These are phyloP conservation scores for Sclerotinia sclerotiorum DNA, from an alignment of 2,329 filamentous ascomycete genomes.

Conservation along the genomic window DNA sequence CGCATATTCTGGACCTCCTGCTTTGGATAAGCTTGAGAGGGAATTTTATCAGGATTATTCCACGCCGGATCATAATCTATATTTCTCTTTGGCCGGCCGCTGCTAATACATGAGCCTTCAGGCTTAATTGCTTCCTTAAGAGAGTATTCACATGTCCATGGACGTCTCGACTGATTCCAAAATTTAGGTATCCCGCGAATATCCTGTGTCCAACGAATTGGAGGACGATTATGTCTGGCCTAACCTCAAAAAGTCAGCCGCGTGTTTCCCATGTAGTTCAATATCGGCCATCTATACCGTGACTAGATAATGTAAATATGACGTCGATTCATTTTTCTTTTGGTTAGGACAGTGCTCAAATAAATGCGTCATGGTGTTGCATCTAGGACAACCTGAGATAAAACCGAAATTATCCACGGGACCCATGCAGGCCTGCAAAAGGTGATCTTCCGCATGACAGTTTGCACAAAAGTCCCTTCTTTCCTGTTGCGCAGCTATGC, in stretches of 20 bases:
- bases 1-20: background rate
- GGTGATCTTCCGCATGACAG: background rate
- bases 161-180: background rate
- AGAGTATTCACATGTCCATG: constrained; percentile 6
- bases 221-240: background rate
- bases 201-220: constrained; percentile 1
- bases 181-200: background rate
- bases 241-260: background rate
- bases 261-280: background rate
- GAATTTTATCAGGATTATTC: background rate
- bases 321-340: fast-evolving
- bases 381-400: background rate
- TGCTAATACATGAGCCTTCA: no score
- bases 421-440: background rate
- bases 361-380: background rate
- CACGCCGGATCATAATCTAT: background rate
- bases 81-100: background rate
- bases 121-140: background rate
- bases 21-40: background rate
- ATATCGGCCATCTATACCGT: background rate
- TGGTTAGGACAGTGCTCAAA: background rate
- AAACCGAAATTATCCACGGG: constrained; percentile 14
- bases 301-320: background rate
- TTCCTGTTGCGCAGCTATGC: background rate
- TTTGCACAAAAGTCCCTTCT: background rate